Base-by-base conservation (phyloP, 2,329 filamentous ascomycete genomes). In the Pseudogymnoascus sp. region DNA sequence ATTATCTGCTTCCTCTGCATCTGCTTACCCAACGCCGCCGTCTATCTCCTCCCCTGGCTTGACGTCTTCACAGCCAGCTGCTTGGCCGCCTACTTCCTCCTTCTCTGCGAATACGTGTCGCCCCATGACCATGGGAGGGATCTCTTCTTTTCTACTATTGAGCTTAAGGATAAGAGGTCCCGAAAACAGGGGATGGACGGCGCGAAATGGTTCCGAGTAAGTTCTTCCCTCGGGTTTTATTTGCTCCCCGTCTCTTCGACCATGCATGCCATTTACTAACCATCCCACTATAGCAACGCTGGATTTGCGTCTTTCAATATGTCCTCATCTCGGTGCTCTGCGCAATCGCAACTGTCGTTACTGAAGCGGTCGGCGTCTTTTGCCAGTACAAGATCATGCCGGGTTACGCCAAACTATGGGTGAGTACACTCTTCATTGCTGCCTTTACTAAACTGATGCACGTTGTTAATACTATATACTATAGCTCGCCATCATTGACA, bases 281-380 rank as follows among this genome's bases (percentile, higher is more conserved):
- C 5, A 47, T 47, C 21, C 2, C 11, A 23, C 42, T 47, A 47
- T 14, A 47, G 42, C 18, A 47, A 47, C 42, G 42, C 42, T 47
- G 42, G 42, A 47, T 47, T 47, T 47, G 18, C 18, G 12, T 47
- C 42, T 47, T 47, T 14, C 42, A 47, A 8, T 47, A 47, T 23
- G 42, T 47, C 11, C 18, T 25, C 11, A 23, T 47, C 14, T 47
- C 42, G 42, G 11, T 47, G 5, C 11, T 47, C 7, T 18, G 18
- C 77, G 82, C 66, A 77, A 84, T 72, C 31, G 53, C 71, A 31
- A 70, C 70, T n/a, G 69, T 67, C 47, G 67, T 73, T 62, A 72
- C 72, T 2, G 67, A 75, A 47, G 69, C 66, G 0, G 66, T 66
- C 0, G 68, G 69, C 4, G 67, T 70, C 12, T 75, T 71, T 66